Conservation (phyloP, 208 protist genomes). For the Trypanosoma cruzi region DNA sequence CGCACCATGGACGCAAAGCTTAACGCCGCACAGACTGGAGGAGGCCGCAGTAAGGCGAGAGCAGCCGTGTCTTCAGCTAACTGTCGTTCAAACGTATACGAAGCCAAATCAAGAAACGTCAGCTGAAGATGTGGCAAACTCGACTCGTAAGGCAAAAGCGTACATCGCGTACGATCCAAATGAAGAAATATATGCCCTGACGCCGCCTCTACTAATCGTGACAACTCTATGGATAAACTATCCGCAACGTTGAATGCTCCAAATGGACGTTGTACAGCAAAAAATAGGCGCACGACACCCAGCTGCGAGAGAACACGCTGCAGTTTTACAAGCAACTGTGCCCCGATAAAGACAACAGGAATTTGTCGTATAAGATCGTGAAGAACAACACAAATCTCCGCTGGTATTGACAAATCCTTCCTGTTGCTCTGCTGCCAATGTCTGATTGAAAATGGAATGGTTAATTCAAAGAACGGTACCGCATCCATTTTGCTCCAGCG, state of each 20-base stretch:
- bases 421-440: background rate
- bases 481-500: background rate
- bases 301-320: conserved; percentile 12
- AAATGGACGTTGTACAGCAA: background rate
- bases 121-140: conserved; percentile 14
- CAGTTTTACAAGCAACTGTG: conserved; percentile 1
- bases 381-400: conserved; percentile 15
- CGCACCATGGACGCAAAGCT: conserved; percentile 4
- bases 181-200: background rate
- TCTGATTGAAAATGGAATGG: background rate
- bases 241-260: background rate
- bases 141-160: conserved; percentile 5
- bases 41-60: background rate
- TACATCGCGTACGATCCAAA: background rate
- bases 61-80: too few relatives aligned
- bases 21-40: background rate
- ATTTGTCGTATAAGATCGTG: background rate
- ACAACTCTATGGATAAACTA: conserved; percentile 8
- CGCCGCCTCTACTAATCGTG: conserved; percentile 2
- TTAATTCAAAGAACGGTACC: background rate
- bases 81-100: conserved; percentile 7
- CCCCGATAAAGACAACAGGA: background rate
- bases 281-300: conserved; percentile 11
- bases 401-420: background rate
- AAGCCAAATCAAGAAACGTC: conserved; percentile 7